Evolutionary conservation across 192 early-diverging fungal species (phyloP).

Genomic region (Coemansia brasiliensis): DNA sequence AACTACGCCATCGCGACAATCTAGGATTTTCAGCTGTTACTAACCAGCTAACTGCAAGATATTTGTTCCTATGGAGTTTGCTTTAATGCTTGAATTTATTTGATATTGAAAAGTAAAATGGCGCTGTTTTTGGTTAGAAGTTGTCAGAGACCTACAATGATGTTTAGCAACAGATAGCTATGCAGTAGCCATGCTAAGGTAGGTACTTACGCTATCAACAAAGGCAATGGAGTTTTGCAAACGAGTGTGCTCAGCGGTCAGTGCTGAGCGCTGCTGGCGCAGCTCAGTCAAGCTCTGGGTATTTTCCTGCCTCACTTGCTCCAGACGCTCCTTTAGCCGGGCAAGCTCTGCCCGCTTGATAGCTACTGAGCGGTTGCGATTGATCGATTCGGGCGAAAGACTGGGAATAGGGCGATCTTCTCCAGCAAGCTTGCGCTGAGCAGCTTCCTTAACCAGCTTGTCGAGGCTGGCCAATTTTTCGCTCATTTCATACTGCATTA

Average conservation of each 20-base stretch:
- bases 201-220: slow-evolving; percentile 6
- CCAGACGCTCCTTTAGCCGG: slow-evolving; percentile 30
- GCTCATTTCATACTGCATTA: slow-evolving; percentile 54
- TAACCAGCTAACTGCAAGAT: neutral
- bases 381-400: slow-evolving; percentile 40
- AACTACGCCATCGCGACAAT: slow-evolving; percentile 17
- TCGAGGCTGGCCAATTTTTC: slow-evolving; percentile 40
- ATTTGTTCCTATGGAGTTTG: neutral
- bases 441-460: slow-evolving; percentile 34
- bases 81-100: neutral
- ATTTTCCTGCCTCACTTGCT: slow-evolving; percentile 26
- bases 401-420: slow-evolving; percentile 22
- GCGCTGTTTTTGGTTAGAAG: too few relatives aligned
- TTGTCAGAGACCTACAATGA: too few relatives aligned
- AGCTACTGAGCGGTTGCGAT: slow-evolving; percentile 33
- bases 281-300: slow-evolving; percentile 12
- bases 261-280: slow-evolving; percentile 9
- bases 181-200: neutral
- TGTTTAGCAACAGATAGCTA: too few relatives aligned
- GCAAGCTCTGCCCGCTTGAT: slow-evolving; percentile 44
- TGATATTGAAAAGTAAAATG: neutral
- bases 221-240: slow-evolving; percentile 19
- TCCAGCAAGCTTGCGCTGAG: slow-evolving; percentile 17
- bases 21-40: neutral
- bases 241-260: slow-evolving; percentile 18